Base-by-base conservation (phyloP, 2,329 filamentous ascomycete species). In the Alternaria ventricosa region DNA sequence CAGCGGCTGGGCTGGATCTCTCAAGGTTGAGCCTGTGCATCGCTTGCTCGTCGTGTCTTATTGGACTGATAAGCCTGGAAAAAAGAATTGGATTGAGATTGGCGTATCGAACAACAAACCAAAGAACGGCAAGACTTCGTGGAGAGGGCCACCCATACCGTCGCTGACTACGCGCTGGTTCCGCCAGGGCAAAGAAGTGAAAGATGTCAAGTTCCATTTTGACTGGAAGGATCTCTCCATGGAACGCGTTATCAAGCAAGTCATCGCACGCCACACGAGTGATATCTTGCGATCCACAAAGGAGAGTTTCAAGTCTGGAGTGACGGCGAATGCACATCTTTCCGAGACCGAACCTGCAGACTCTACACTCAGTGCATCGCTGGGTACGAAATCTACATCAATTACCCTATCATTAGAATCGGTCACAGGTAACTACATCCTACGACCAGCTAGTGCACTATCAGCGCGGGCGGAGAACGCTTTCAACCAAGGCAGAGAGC, bases 51-150 rank as follows among this genome's bases (percentile, higher is more conserved):
- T 94, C 10, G 87, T 99, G 33, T 94, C 97, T 74, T 99, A 99
- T 80, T 99, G 96, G 96, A 85, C 87, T 15, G 86, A 87, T 55
- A 88, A 89, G 71, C 85, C 86, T 60, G 88, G 88, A 1, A 85
- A 87, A 15, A 97, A 96, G 82, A 97, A 90, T 77, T 99, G 96
- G 95, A 85, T 99, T 51, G 90, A 98, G 68, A 84, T 99, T 55
- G 94, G 94, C 10, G 87, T 97, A 36, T 86, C 89, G 63, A 94
- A 90, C 74, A 90, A 90, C 30, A 83, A 76, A 64, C 66, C 73
- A 30, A 75, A 69, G 61, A 80, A 77, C 61, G 75, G 70, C 55
- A 78, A 74, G 66, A 63, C 64, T 6, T 75, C 78, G 25, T 80
- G 78, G 78, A 74, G 74, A 60, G 77, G 75, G 5, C 71, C 73